Conservation (phyloP, 768 basidiomycete genomes). For the Mycena floridula region DNA sequence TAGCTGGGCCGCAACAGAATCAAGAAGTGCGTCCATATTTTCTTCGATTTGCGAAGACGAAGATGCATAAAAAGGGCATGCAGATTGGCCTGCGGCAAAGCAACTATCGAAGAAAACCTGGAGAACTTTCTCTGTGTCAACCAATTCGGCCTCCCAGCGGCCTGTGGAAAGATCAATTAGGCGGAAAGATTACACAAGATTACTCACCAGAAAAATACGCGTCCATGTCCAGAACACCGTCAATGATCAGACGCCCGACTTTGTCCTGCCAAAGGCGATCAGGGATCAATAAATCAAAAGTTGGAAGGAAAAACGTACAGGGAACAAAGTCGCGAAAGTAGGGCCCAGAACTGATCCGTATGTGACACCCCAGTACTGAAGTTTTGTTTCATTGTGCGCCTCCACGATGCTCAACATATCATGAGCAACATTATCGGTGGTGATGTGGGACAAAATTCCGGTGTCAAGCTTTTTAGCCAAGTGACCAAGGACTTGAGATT, state of each 20-base stretch:
- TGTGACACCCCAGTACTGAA: constrained; percentile 25
- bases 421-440: constrained; percentile 28
- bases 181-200: not conserved
- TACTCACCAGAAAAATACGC: constrained; percentile 14
- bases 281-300: not conserved
- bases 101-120: constrained; percentile 18
- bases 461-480: constrained; percentile 11
- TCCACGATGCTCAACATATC: constrained; percentile 31
- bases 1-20: constrained; percentile 11
- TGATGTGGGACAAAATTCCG: constrained; percentile 23
- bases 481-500: not conserved
- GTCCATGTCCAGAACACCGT: constrained; percentile 19
- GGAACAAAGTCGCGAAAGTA: constrained; percentile 28
- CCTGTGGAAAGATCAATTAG: not conserved
- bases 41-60: constrained; percentile 10
- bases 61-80: constrained; percentile 16
- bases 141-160: constrained; percentile 12
- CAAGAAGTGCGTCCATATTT: constrained; percentile 11
- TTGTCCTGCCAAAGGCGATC: constrained; percentile 6
- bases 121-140: constrained; percentile 17
- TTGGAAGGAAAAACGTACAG: constrained; percentile 5
- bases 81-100: constrained; percentile 13
- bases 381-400: constrained; percentile 23
- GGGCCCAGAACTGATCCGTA: constrained; percentile 21
- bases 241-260: constrained; percentile 8